Conservation (phyloP, 352 stramenopile genomes). For the Globisporangium okanoganense region DNA sequence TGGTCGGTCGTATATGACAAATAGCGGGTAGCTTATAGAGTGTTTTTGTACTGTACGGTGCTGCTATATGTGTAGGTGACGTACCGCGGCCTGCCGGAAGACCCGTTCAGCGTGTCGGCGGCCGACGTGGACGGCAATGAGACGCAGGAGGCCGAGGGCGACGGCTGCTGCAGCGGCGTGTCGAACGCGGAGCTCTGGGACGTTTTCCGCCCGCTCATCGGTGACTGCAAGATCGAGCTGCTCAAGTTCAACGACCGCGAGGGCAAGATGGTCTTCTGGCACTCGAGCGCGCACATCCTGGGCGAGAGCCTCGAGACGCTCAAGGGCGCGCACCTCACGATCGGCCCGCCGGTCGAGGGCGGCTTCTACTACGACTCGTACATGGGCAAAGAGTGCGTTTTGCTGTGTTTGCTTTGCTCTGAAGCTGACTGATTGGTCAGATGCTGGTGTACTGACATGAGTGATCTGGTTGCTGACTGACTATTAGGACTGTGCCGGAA, state of each 20-base stretch:
- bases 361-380: slow-evolving; percentile 99
- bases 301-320: slow-evolving; percentile 96
- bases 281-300: slow-evolving; percentile 97
- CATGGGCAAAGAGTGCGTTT: slow-evolving; percentile 93
- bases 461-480: neutral
- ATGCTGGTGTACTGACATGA: neutral
- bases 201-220: slow-evolving; percentile 95
- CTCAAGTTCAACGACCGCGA: slow-evolving; percentile 98
- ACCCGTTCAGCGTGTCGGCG: slow-evolving; percentile 75
- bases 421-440: too few relatives aligned
- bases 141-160: slow-evolving; percentile 42
- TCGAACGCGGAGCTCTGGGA: slow-evolving; percentile 93
- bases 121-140: slow-evolving; percentile 90
- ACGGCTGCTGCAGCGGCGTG: slow-evolving; percentile 47
- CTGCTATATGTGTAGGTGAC: slow-evolving; percentile 67
- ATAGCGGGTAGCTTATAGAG: too few relatives aligned
- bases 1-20: too few relatives aligned
- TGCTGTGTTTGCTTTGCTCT: too few relatives aligned
- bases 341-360: slow-evolving; percentile 94
- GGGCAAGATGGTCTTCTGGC: slow-evolving; percentile 96
- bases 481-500: slow-evolving; percentile 54
- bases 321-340: slow-evolving; percentile 96
- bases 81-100: slow-evolving; percentile 60
- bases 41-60: too few relatives aligned
- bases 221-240: slow-evolving; percentile 94